Conservation (phyloP, 2,329 filamentous ascomycete genomes). For the Thelonectria discophora region DNA sequence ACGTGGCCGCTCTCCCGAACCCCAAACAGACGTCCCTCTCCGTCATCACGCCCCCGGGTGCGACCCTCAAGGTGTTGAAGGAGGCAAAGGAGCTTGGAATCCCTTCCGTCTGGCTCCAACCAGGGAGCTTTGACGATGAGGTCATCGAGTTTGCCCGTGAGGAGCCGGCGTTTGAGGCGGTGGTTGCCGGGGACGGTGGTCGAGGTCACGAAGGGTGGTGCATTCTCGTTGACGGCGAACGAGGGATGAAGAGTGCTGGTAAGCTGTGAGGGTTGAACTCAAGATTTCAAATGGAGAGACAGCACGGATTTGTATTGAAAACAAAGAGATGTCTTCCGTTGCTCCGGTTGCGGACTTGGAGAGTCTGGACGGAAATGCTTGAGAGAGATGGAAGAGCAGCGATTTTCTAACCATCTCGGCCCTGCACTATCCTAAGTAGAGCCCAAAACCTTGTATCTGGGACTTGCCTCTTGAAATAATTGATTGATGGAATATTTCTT, state of each 20-base stretch:
- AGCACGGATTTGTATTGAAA: too few species aligned
- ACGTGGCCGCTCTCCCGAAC: conserved; percentile 70
- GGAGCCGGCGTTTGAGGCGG: conserved; percentile 71
- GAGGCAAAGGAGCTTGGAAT: conserved; percentile 81
- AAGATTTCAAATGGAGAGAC: not conserved
- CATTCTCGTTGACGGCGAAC: conserved; percentile 84
- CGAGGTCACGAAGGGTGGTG: conserved; percentile 82
- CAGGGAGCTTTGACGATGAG: conserved; percentile 83
- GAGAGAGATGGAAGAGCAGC: too few species aligned
- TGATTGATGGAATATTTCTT: not conserved
- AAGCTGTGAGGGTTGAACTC: conserved; percentile 52
- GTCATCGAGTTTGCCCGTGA: conserved; percentile 73
- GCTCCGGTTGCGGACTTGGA: too few species aligned
- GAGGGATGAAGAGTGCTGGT: conserved; percentile 64
- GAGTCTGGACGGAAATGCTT: too few species aligned
- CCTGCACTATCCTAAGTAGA: too few species aligned
- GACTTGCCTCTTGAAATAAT: too few species aligned
- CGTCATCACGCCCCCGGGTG: conserved; percentile 84
- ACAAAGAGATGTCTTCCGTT: too few species aligned
- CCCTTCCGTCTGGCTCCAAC: conserved; percentile 86
- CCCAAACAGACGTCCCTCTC: conserved; percentile 79
- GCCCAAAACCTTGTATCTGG: too few species aligned
- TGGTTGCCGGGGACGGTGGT: conserved; percentile 72
- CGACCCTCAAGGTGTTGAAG: conserved; percentile 77
- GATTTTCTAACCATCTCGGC: too few species aligned